Base-by-base conservation (phyloP, 1,284 basidiomycete species). In the Pseudozyma hubeiensis region DNA sequence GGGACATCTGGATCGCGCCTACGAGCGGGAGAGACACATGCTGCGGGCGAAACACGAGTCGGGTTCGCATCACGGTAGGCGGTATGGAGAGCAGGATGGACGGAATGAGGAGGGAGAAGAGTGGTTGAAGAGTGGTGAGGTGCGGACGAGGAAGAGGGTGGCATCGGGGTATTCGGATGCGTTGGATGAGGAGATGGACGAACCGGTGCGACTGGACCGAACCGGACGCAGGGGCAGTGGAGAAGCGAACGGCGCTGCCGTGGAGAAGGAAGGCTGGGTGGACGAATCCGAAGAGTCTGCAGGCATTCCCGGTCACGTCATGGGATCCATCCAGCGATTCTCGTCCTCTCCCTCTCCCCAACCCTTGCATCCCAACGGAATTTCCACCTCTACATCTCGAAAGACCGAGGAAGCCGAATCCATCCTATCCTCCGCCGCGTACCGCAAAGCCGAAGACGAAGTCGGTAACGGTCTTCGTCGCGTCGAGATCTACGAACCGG, bases 401-500 rank as follows among this genome's bases (percentile, higher is more conserved):
- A 65, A 75, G 41, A 40, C 16, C 7, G 73, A 71, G 41, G 68
- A 67, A 46, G 68, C 73, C 7, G 45, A 60, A 37, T 44, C 49
- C 24, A 70, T 72, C 49, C 54, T 76, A 5, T 19, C 34, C 13
- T 72, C 69, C 6, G 34, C 48, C 1, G 58, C 61, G 8, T 76
- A 75, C 30, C 56, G 61, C n/a, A 56, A 67, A 48, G 76, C 76
- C 33, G 69, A 72, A 37, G 65, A 72, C 24, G 68, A 75, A 43
- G 73, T 78, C 11, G 73, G 76, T 40, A 83, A 83, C 57, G 83
- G 83, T 11, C 53, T 84, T 8, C 72, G 74, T 7, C 59, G 71
- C 11, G 80, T 86, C 53, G 78, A 84, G 46, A 79, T 86, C 41
- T 86, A 85, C 72, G 83, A 79, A 4, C 78, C 79, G 2, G 80